Evolutionary conservation across 768 basidiomycete genomes (phyloP).

Genomic region (Krasilnikovozyma curviuscula): DNA sequence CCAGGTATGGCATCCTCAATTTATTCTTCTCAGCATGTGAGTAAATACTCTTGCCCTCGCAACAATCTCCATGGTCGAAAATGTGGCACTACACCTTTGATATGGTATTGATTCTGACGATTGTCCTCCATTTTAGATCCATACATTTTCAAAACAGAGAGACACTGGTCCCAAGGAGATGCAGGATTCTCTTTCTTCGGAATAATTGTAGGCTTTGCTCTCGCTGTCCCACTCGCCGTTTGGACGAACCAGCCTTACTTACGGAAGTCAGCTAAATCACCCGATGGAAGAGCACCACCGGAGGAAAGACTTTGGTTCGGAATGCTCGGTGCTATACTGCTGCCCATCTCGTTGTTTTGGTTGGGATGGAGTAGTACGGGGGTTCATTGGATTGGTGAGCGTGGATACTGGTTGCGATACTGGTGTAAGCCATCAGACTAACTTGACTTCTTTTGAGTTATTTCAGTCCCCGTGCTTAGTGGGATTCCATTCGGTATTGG

Average conservation of each 20-base stretch:
- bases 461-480: not conserved
- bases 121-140: constrained; percentile 5
- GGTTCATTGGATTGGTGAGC: constrained; percentile 11
- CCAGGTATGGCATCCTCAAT: constrained; percentile 9
- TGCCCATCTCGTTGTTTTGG: constrained; percentile 8
- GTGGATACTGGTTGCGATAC: too few relatives aligned
- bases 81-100: not conserved
- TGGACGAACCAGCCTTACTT: not conserved
- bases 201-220: constrained; percentile 1
- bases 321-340: constrained; percentile 4
- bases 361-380: not conserved
- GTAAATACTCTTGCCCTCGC: not conserved
- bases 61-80: not conserved
- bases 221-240: constrained; percentile 2
- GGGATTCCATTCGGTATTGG: not conserved
- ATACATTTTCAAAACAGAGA: not conserved
- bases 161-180: constrained; percentile 1
- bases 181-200: constrained; percentile 8
- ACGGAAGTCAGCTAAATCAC: not conserved
- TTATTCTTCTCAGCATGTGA: too few relatives aligned
- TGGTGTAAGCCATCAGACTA: too few relatives aligned
- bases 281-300: constrained; percentile 1
- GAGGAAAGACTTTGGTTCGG: constrained; percentile 7
- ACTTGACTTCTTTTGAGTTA: too few relatives aligned
- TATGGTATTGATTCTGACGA: not conserved